Conservation (phyloP, 2,329 filamentous ascomycete species). For the Ophiostoma pallidulum region DNA sequence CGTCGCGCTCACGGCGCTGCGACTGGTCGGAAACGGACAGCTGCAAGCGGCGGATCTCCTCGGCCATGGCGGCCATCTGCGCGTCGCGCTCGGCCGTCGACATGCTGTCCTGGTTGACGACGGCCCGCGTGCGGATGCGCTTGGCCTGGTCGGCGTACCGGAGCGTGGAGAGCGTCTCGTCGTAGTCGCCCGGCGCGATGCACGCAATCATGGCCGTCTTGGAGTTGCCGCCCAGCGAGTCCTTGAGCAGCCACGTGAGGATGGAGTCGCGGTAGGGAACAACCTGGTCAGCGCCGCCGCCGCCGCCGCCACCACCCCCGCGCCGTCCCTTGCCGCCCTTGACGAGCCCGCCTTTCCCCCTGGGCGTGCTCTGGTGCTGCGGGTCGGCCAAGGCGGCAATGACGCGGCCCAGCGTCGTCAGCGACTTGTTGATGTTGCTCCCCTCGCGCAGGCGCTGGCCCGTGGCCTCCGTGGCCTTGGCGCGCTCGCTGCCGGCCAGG, state of each 20-base stretch:
- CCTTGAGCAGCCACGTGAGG: constrained; percentile 79
- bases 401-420: constrained; percentile 89
- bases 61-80: constrained; percentile 88
- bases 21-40: constrained; percentile 58
- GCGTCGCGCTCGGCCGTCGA: constrained; percentile 88
- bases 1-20: constrained; percentile 64
- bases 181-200: constrained; percentile 89
- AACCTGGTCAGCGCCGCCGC: constrained; percentile 49
- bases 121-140: constrained; percentile 85
- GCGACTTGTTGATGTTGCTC: constrained; percentile 97
- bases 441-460: constrained; percentile 85
- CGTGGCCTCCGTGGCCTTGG: constrained; percentile 91
- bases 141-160: constrained; percentile 98
- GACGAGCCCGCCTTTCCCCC: too few relatives aligned
- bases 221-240: constrained; percentile 89
- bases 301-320: constrained; percentile 28
- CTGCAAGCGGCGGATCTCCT: constrained; percentile 82
- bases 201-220: constrained; percentile 99
- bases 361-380: constrained; percentile 52
- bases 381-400: constrained; percentile 79
- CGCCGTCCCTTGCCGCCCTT: constrained; percentile 45
- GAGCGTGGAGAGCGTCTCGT: constrained; percentile 90
- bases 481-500: constrained; percentile 86
- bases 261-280: constrained; percentile 91
- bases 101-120: constrained; percentile 92